phyloP scores from a whole-genome alignment of 441 rosid species.

The Pelargonium myrrhifolium region DNA sequence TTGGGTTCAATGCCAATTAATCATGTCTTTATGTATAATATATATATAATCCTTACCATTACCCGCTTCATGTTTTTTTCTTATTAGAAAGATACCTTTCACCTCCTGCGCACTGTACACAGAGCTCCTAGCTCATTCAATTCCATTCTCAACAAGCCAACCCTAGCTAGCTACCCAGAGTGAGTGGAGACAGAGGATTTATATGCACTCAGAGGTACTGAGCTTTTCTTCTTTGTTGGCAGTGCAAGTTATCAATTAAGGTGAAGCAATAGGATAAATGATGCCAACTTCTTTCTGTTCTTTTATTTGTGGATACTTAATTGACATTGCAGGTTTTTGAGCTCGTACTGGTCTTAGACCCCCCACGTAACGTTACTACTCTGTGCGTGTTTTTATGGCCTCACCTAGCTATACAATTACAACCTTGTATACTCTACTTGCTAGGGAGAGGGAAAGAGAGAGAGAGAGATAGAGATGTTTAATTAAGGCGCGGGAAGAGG shows the following conservation, averaged over 20 bases:
- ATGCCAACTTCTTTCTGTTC: not conserved
- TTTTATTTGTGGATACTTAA: not conserved
- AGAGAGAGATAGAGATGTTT: no score
- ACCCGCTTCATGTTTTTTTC: not conserved
- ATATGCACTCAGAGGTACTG: not conserved
- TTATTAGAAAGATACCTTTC: not conserved
- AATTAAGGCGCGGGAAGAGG: not conserved
- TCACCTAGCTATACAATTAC: not conserved
- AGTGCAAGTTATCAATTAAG: not conserved
- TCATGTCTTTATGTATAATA: not conserved
- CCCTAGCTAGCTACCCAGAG: constrained; percentile 3
- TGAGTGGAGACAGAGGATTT: not conserved
- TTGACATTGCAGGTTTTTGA: not conserved
- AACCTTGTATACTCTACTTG: not conserved
- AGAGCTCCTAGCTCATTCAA: no score
- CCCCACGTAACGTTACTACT: not conserved
- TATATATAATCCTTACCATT: not conserved
- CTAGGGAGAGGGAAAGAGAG: not conserved
- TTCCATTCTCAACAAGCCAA: constrained; percentile 3
- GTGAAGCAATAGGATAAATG: not conserved
- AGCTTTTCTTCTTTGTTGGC: not conserved
- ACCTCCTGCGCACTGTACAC: no score
- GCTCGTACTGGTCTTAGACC: not conserved
- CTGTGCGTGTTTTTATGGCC: not conserved
- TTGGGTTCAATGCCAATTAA: not conserved